Percentiles rank a stretch among this genome's conserved stretches.
These are phyloP conservation scores for Dendrocalamus sinicus DNA, from an alignment of 176 grass and related monocot genomes.

Conservation along the genomic window DNA sequence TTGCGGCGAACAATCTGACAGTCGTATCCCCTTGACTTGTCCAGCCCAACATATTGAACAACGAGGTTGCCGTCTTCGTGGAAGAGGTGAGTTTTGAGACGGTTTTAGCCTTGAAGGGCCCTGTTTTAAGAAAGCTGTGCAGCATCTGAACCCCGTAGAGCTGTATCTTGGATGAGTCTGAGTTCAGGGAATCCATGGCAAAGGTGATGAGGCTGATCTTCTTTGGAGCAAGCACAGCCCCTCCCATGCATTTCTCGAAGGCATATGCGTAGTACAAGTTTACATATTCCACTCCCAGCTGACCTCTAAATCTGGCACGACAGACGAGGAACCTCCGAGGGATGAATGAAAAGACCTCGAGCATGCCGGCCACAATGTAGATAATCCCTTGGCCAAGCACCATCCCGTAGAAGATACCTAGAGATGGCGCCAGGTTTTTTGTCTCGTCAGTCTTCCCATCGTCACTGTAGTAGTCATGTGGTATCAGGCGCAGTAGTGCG, in stretches of 20 bases:
- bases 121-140: not conserved
- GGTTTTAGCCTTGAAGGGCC: not conserved
- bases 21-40: not conserved
- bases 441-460: not conserved
- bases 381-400: constrained; percentile 29
- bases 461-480: not conserved
- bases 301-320: not conserved
- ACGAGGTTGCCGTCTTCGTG: not conserved
- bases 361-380: not conserved
- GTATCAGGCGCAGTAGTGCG: not conserved
- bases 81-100: not conserved
- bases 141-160: constrained; percentile 9
- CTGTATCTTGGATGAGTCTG: not conserved
- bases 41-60: constrained; percentile 9
- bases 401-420: constrained; percentile 1
- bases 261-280: constrained; percentile 11
- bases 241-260: no score
- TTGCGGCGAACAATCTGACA: not conserved
- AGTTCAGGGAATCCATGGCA: constrained; percentile 8
- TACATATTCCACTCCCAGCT: not conserved
- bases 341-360: constrained; percentile 35
- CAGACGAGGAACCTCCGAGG: not conserved
- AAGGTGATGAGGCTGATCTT: constrained; percentile 15
- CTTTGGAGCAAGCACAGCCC: not conserved
- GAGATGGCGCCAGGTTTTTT: not conserved